Evolutionary conservation across 176 grass and related monocot species (phyloP), one percentile per base, ranked within the genome.

Genomic region (Paspalum notatum): DNA sequence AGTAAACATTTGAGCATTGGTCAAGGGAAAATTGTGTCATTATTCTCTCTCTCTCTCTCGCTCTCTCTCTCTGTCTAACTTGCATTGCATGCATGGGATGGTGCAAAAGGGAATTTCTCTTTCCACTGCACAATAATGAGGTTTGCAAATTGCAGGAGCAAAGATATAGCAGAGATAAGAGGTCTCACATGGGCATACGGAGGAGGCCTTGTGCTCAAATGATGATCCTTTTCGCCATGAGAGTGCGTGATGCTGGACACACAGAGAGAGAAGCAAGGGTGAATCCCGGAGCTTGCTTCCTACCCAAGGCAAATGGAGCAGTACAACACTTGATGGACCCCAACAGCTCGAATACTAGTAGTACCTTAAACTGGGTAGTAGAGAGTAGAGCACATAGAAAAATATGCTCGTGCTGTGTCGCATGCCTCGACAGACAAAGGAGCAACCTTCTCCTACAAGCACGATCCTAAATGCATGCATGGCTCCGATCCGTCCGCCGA

Each of bases 221-320:
- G 93, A 99, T 99, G 87, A 71, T 81, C 73, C 93, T 87, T 99
- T 99, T 93, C 59, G 82, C 85, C 91, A 93, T 85, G 85, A 89
- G 85, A 86, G 89, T 75, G 57, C 77, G 83, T 83, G 76, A 79
- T 82, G 83, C 80, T 86, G 64, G 69, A 68, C 63, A 12, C 27
- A 25, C 24, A 75, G 70, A 50, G 70, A 85, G 62, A 82, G 48
- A 32, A 76, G 56, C 24, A 45, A 42, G 57, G 66, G 82, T 91
- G 88, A 89, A 92, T 90, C 78, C 80, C 80, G 80, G 59, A 77
- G 70, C 57, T 96, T 93, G 97, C 97, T 93, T 99, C 93, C 75
- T 41, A 90, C 80, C 87, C 89, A 99, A 99, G 97, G 91, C 85
- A 99, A 64, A 90, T 94, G 77, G 78, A 87, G 79, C 83, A 95